Base-by-base conservation (phyloP, 108 stramenopile species). In the Skeletonema tropicum region DNA sequence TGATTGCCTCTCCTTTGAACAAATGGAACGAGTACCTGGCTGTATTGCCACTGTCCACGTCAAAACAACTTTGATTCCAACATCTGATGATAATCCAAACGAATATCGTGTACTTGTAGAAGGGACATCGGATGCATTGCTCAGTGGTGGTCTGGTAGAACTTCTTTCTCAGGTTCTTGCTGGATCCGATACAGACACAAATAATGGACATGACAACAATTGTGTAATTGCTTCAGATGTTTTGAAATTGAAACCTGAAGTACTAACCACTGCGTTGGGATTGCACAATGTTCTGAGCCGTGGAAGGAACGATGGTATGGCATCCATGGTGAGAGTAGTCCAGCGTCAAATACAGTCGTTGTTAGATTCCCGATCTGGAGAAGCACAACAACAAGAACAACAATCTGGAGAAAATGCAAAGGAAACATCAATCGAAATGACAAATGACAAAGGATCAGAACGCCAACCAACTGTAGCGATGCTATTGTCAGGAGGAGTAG, bases 401-500 rank as follows among this genome's bases (percentile, higher is more conserved):
- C 17, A 57, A 46, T 66, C 31, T 41, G 17, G 7, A 59, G 36
- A 73, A 6, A 48, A 12, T 33, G 12, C 9, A 21, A 17, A 0
- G 57, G 57, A n/a, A 52, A 31, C 48, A n/a, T 15, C 52, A 48
- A 10, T 10, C 3, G 26, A 66, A 35, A n/a, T 55, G 29, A 67
- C 15, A 6, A 11, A 17, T 55, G 17, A 0, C 26, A 31, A 38
- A 13, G 38, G 74, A 30, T 32, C 33, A 55, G 60, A 64, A 73
- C 11, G 57, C 1, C 68, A 65, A 64, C 84, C 85, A 36, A 90
- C 77, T 8, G 95, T 97, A 46, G 97, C 98, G 9, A 77, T 98
- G 82, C 84, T 98, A 12, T 74, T 98, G 12, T 96, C 94, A n/a
- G 97, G 97, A 19, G 98, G 98, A 23, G 97, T 99, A 21, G 98